phyloP scores from a whole-genome alignment of 139 green algal genomes.

The Auxenochlorella pyrenoidosa region DNA sequence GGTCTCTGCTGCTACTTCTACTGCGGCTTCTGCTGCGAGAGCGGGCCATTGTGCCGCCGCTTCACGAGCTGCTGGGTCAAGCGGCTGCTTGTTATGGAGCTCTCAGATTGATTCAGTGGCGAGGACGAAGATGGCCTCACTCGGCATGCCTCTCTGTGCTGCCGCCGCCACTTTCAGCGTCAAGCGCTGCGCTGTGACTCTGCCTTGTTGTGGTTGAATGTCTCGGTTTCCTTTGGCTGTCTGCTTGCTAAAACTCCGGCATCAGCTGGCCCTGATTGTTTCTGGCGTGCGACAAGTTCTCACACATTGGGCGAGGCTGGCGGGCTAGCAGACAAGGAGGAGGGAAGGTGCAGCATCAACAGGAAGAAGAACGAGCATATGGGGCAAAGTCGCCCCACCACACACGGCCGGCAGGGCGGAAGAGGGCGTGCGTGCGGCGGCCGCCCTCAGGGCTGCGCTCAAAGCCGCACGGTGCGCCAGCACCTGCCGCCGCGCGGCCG shows the following conservation, averaged over 20 bases:
- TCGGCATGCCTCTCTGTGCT: not conserved
- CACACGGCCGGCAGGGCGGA: not conserved
- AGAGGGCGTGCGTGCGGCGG: not conserved
- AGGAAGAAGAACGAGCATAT: not conserved
- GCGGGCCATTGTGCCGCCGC: not conserved
- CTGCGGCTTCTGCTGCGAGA: slow-evolving; percentile 2
- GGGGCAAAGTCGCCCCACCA: too few relatives aligned
- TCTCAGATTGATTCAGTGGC: too few relatives aligned
- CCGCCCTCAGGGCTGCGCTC: slow-evolving; percentile 23
- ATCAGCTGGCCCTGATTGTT: too few relatives aligned
- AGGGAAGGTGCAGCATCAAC: not conserved
- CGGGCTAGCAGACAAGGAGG: not conserved
- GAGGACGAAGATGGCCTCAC: not conserved
- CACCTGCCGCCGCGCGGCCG: too few relatives aligned
- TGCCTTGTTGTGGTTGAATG: not conserved
- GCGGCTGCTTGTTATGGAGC: too few relatives aligned
- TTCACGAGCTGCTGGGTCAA: not conserved
- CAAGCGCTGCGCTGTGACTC: not conserved
- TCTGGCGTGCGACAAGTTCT: not conserved
- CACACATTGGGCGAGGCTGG: not conserved
- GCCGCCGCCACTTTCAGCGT: too few relatives aligned
- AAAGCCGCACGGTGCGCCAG: not conserved
- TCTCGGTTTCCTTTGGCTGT: too few relatives aligned
- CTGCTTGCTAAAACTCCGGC: too few relatives aligned
- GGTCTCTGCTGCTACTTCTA: slow-evolving; percentile 19